Conservation (phyloP, 345 rosid species). For the Corchorus capsularis region DNA sequence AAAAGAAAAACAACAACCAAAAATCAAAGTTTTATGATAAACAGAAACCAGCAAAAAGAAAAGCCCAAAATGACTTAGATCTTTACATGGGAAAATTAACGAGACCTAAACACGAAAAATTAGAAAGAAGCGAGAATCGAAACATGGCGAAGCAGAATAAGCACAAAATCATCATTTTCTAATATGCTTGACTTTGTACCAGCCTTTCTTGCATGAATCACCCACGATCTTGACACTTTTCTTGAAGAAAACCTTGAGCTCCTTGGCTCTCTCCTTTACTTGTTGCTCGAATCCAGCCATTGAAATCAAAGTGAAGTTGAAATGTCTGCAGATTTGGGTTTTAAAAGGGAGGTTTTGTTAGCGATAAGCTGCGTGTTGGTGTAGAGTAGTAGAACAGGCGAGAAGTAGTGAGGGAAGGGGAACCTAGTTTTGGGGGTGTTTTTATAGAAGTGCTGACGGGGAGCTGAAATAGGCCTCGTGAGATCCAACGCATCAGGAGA, state of each 20-base stretch:
- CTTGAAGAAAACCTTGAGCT: conserved; percentile 60
- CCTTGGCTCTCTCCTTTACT: conserved; percentile 77
- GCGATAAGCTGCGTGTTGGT: not conserved
- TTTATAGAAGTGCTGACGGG: not conserved
- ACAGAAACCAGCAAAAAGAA: too few relatives aligned
- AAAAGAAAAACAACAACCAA: not conserved
- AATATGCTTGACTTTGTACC: conserved; percentile 77
- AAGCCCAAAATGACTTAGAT: conserved; percentile 9
- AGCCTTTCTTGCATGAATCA: conserved; percentile 85
- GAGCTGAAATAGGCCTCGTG: conserved; percentile 8
- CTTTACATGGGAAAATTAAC: conserved; percentile 12
- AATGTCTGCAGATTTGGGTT: not conserved
- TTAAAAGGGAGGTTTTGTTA: not conserved
- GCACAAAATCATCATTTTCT: conserved; percentile 39
- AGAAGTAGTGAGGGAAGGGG: too few relatives aligned
- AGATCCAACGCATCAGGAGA: conserved; percentile 34
- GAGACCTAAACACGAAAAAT: conserved; percentile 1
- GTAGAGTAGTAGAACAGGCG: too few relatives aligned
- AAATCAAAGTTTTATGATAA: not conserved
- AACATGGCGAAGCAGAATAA: not conserved
- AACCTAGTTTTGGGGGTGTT: too few relatives aligned
- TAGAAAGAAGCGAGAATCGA: conserved; percentile 10
- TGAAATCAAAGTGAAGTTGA: not conserved
- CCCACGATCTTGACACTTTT: conserved; percentile 77
- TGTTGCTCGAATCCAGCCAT: conserved; percentile 81